Conservation (phyloP, 2,329 filamentous ascomycete species). For the Hymenoscyphus salicellus region DNA sequence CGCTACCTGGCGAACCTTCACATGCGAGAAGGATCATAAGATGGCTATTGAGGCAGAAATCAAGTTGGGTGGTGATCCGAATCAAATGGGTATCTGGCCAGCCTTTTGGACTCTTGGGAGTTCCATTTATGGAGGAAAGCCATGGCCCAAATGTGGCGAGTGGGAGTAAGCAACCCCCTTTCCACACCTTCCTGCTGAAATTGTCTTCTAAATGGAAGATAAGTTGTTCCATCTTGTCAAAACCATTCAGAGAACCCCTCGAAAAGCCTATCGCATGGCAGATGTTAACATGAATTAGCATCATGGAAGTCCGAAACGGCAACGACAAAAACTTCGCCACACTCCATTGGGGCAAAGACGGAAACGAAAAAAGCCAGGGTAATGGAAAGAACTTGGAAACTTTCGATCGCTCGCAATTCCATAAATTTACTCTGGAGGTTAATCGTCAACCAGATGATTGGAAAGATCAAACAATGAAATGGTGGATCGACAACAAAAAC, state of each 20-base stretch:
- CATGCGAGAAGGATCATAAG: background rate
- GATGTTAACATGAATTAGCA: background rate
- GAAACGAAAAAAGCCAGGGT: background rate
- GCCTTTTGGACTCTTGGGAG: conserved; percentile 18
- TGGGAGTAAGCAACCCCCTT: background rate
- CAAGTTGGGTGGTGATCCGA: conserved; percentile 1
- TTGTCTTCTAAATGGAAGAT: background rate
- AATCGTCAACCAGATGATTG: conserved; percentile 7
- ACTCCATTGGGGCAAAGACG: background rate
- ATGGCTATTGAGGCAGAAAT: conserved; percentile 6
- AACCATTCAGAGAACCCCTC: background rate
- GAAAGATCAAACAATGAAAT: conserved; percentile 13
- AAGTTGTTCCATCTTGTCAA: background rate
- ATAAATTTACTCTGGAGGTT: conserved; percentile 14
- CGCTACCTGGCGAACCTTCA: background rate
- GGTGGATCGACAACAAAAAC: conserved; percentile 16
- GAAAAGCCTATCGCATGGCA: background rate
- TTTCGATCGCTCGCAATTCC: conserved; percentile 10
- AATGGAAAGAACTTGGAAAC: background rate
- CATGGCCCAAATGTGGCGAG: conserved; percentile 16
- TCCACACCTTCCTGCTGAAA: conserved; percentile 5
- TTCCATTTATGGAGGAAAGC: conserved; percentile 2
- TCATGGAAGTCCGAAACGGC: background rate
- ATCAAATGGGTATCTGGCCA: conserved; percentile 16
- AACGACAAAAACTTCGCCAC: background rate